These are phyloP conservation scores for Phascolomyces articulosus DNA, from an alignment of 371 early-diverging fungal species.

Conservation along the genomic window DNA sequence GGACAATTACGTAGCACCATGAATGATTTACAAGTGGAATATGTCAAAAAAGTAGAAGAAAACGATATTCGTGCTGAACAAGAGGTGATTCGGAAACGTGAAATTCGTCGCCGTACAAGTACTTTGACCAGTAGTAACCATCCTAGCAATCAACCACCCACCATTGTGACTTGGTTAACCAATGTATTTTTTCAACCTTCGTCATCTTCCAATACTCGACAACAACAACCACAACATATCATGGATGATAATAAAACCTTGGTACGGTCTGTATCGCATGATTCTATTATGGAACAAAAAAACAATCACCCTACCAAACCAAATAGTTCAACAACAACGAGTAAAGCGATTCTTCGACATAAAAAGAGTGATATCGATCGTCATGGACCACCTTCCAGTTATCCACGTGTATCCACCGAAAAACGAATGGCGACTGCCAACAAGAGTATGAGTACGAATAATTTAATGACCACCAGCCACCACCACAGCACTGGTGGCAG, in stretches of 20 bases:
- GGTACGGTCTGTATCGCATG: constrained; percentile 2
- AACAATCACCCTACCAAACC: not conserved
- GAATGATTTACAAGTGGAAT: constrained; percentile 73
- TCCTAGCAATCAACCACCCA: not conserved
- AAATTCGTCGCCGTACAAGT: constrained; percentile 9
- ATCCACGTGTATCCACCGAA: constrained; percentile 3
- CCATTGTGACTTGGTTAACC: constrained; percentile 32
- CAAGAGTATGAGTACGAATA: too few species aligned
- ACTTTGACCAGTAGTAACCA: not conserved
- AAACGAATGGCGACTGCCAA: too few species aligned
- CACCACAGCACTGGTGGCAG: not conserved
- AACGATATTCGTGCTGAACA: constrained; percentile 52
- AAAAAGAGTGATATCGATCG: constrained; percentile 16
- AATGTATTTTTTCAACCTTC: constrained; percentile 27
- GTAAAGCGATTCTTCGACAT: not conserved
- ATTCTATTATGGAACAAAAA: constrained; percentile 4
- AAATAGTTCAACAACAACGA: not conserved
- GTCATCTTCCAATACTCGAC: too few species aligned
- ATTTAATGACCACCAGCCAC: not conserved
- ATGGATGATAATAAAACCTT: not conserved
- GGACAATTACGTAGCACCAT: constrained; percentile 64
- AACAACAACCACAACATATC: not conserved
- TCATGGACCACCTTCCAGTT: constrained; percentile 11
- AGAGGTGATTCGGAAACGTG: constrained; percentile 44
- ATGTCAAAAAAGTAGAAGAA: constrained; percentile 69